Conservation (phyloP, 1,139 yeast species). For the Saccharomycopsis crataegensis region DNA sequence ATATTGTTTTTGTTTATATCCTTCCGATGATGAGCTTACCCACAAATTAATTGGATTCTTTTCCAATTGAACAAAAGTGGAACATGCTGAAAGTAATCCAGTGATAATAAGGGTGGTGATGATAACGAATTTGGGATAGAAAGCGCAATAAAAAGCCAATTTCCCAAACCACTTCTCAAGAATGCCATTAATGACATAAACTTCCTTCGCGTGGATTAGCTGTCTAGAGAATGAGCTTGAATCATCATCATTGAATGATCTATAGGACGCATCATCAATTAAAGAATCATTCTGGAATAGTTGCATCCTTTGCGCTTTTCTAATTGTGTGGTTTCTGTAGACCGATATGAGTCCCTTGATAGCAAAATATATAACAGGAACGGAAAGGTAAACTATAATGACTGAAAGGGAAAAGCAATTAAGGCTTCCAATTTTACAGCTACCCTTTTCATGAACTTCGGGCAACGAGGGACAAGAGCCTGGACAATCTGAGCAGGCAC, state of each 20-base stretch:
- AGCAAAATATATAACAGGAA: slow-evolving; percentile 36
- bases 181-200: slow-evolving; percentile 36
- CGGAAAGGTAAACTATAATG: slow-evolving; percentile 41
- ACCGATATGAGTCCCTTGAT: slow-evolving; percentile 11
- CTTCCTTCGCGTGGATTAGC: slow-evolving; percentile 21
- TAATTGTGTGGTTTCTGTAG: slow-evolving; percentile 23
- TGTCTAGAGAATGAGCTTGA: slow-evolving; percentile 11
- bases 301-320: slow-evolving; percentile 7
- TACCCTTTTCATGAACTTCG: slow-evolving; percentile 24
- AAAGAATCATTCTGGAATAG: slow-evolving; percentile 10
- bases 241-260: slow-evolving; percentile 16
- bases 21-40: slow-evolving; percentile 80
- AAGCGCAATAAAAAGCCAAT: slow-evolving; percentile 51
- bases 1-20: slow-evolving; percentile 56
- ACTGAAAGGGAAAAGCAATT: slow-evolving; percentile 72
- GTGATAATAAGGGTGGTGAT: slow-evolving; percentile 38
- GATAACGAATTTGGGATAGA: slow-evolving; percentile 50
- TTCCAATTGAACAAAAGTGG: slow-evolving; percentile 54
- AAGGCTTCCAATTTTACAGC: slow-evolving; percentile 52
- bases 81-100: slow-evolving; percentile 44
- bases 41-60: slow-evolving; percentile 76
- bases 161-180: slow-evolving; percentile 40
- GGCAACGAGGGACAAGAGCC: slow-evolving; percentile 68
- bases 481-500: slow-evolving; percentile 91
- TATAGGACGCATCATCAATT: slow-evolving; percentile 7